Evolutionary conservation across 352 stramenopile genomes (phyloP).

Genomic region (Globisporangium sylvaticum): DNA sequence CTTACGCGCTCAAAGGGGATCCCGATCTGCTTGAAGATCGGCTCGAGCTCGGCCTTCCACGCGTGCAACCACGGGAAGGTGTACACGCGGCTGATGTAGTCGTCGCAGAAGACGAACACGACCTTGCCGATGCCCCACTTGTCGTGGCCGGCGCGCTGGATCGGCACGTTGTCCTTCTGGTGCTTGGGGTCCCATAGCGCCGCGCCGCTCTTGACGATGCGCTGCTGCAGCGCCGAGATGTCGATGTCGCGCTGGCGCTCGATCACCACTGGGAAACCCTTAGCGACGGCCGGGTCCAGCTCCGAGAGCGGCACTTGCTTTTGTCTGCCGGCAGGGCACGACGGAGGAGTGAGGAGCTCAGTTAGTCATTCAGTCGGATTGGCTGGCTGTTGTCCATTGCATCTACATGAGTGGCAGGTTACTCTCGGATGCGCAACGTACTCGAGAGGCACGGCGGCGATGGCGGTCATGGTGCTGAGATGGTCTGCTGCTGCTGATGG

Average conservation of each 20-base stretch:
- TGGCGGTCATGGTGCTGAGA: conserved; percentile 1
- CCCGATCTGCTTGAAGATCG: conserved; percentile 88
- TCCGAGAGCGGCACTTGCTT: conserved; percentile 69
- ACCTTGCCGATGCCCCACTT: conserved; percentile 98
- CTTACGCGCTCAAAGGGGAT: conserved; percentile 65
- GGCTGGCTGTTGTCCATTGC: background rate
- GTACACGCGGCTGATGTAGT: conserved; percentile 96
- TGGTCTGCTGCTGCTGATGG: background rate
- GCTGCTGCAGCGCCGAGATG: conserved; percentile 56
- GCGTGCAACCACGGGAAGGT: conserved; percentile 93
- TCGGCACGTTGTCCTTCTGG: conserved; percentile 87
- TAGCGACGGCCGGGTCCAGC: conserved; percentile 36
- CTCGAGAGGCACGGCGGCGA: conserved; percentile 9
- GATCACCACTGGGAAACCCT: conserved; percentile 45
- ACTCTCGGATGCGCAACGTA: background rate
- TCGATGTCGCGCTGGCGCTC: conserved; percentile 60
- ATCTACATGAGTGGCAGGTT: too few species aligned
- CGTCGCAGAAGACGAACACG: conserved; percentile 98
- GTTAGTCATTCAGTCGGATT: background rate
- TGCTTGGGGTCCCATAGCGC: conserved; percentile 63
- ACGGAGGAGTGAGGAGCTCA: too few species aligned
- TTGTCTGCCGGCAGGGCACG: conserved; percentile 32
- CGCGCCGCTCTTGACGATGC: conserved; percentile 40
- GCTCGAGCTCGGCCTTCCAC: conserved; percentile 69
- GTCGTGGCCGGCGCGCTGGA: conserved; percentile 95